Conservation (phyloP, 192 early-diverging fungal species). For the Coemansia brasiliensis region DNA sequence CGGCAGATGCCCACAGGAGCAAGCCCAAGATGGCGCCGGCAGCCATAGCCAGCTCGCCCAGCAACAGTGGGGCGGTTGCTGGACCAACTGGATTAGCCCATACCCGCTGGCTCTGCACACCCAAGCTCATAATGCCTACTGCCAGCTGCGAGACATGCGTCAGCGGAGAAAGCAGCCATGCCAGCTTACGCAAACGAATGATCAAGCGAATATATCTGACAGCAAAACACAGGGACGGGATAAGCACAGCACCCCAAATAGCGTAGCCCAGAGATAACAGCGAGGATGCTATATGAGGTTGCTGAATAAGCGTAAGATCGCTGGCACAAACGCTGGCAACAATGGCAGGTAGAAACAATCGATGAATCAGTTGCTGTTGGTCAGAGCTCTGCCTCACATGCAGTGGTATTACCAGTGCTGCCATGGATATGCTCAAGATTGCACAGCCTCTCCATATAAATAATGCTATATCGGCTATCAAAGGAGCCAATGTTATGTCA, state of each 20-base stretch:
- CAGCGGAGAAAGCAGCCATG: slow-evolving; percentile 13
- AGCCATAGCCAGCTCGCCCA: slow-evolving; percentile 46
- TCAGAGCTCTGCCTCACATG: not conserved
- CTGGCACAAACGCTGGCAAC: slow-evolving; percentile 16
- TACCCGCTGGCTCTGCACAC: slow-evolving; percentile 35
- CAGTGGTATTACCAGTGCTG: not conserved
- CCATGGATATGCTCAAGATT: not conserved
- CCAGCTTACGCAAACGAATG: not conserved
- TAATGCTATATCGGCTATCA: slow-evolving; percentile 25
- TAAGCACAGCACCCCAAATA: slow-evolving; percentile 29
- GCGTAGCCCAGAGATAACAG: slow-evolving; percentile 12
- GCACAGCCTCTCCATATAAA: slow-evolving; percentile 25
- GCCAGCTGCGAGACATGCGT: slow-evolving; percentile 23
- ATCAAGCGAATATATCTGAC: slow-evolving; percentile 8
- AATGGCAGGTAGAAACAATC: slow-evolving; percentile 19
- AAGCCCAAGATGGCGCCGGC: slow-evolving; percentile 42
- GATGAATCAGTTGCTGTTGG: not conserved
- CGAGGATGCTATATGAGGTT: slow-evolving; percentile 7
- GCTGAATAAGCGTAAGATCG: slow-evolving; percentile 23
- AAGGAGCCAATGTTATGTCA: slow-evolving; percentile 25
- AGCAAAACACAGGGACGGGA: slow-evolving; percentile 16
- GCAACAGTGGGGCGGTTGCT: slow-evolving; percentile 28
- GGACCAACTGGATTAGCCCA: slow-evolving; percentile 34
- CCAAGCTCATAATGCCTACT: slow-evolving; percentile 31
- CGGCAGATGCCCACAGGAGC: slow-evolving; percentile 27